Evolutionary conservation across 495 filamentous ascomycete genomes (phyloP).

Genomic region (Rhizodiscina lignyota): DNA sequence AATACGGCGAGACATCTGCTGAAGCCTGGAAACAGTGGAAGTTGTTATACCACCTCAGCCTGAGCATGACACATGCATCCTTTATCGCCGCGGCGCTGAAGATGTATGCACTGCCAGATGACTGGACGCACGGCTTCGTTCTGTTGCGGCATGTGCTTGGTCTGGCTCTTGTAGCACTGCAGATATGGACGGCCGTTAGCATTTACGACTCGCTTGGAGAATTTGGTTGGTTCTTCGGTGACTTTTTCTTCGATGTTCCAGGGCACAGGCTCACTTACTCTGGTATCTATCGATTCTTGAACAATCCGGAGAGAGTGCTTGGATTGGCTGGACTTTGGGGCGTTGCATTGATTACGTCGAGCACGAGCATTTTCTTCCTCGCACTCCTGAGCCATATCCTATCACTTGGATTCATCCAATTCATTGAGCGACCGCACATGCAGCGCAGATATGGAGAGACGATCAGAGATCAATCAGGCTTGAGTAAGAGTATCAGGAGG

Average conservation of each 20-base stretch:
- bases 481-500: constrained; percentile 76
- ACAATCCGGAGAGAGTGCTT: constrained; percentile 90
- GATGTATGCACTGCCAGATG: constrained; percentile 71
- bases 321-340: constrained; percentile 96
- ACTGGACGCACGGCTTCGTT: constrained; percentile 72
- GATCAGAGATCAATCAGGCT: constrained; percentile 71
- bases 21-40: constrained; percentile 99
- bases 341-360: constrained; percentile 80
- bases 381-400: constrained; percentile 74
- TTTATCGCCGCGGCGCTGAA: constrained; percentile 92
- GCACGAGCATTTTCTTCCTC: constrained; percentile 62
- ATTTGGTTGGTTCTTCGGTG: constrained; percentile 98
- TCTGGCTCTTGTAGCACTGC: constrained; percentile 60
- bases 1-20: constrained; percentile 74
- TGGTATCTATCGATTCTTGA: constrained; percentile 93
- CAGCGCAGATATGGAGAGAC: constrained; percentile 85
- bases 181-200: constrained; percentile 83
- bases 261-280: constrained; percentile 68
- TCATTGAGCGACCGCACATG: constrained; percentile 95
- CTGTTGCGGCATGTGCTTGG: constrained; percentile 80
- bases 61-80: constrained; percentile 71
- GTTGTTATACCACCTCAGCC: constrained; percentile 82
- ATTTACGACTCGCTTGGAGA: constrained; percentile 95
- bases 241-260: constrained; percentile 91
- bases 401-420: constrained; percentile 74